phyloP scores from a whole-genome alignment of 176 grass and related monocot species.

The Triticum aestivum region DNA sequence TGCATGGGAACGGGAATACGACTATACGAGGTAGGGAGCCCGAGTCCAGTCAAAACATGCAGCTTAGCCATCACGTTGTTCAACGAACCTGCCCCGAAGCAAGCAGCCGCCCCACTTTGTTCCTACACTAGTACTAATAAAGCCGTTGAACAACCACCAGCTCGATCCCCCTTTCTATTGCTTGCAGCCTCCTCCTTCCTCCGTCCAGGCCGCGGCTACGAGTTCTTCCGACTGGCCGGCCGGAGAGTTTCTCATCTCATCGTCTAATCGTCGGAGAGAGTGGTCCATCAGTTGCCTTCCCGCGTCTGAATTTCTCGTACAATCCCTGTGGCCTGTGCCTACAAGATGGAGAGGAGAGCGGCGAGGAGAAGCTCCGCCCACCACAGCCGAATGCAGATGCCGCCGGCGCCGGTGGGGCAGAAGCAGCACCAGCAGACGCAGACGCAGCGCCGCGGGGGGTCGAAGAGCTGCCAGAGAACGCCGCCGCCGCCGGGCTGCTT shows the following conservation, averaged over 20 bases:
- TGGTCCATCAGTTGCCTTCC: neutral
- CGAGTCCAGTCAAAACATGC: constrained; percentile 24
- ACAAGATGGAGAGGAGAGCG: neutral
- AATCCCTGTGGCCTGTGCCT: too few species aligned
- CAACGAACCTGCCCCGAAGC: constrained; percentile 30
- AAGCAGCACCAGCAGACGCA: neutral
- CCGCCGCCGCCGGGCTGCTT: constrained; percentile 34
- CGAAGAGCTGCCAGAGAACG: neutral
- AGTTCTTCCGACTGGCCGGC: neutral
- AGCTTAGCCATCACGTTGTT: constrained; percentile 18
- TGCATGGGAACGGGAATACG: neutral
- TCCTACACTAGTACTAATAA: neutral
- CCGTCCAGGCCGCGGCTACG: neutral
- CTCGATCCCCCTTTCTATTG: neutral
- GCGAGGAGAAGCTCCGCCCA: neutral
- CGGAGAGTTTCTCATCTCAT: too few species aligned
- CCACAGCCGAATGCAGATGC: neutral
- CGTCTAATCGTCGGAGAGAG: neutral
- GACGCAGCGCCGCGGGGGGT: neutral
- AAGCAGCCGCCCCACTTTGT: neutral
- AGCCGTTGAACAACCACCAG: neutral
- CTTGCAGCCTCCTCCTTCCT: neutral
- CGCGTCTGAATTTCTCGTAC: neutral
- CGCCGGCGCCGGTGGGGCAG: neutral
- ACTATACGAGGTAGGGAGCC: neutral